phyloP scores from a whole-genome alignment of 345 rosid genomes.

The Ricinus communis region DNA sequence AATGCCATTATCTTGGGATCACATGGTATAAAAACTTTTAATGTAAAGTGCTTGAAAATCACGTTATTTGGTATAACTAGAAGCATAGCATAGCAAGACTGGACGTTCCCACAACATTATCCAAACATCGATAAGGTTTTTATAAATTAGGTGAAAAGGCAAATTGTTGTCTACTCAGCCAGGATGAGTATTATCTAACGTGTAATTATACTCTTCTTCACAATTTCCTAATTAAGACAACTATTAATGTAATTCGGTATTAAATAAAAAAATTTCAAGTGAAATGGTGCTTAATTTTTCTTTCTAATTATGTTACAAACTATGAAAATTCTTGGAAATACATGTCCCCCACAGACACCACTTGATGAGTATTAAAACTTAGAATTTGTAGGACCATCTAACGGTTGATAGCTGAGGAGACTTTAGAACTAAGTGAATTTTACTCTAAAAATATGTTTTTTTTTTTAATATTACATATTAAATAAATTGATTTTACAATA shows the following conservation, averaged over 20 bases:
- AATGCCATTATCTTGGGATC: conserved; percentile 4
- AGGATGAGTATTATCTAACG: conserved; percentile 24
- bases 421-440: conserved; percentile 7
- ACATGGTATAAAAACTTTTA: conserved; percentile 11
- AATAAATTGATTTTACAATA: neutral
- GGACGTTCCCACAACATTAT: conserved; percentile 28
- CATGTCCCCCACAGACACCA: neutral
- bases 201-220: conserved; percentile 4
- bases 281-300: too few relatives aligned
- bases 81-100: too few relatives aligned
- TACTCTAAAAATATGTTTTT: neutral
- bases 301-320: too few relatives aligned
- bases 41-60: conserved; percentile 26
- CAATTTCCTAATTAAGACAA: too few relatives aligned
- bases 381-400: conserved; percentile 16
- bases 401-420: neutral
- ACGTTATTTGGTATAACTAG: conserved; percentile 26
- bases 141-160: conserved; percentile 19
- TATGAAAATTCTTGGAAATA: neutral
- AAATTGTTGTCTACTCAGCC: conserved; percentile 16
- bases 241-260: too few relatives aligned
- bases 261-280: too few relatives aligned
- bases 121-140: conserved; percentile 34
- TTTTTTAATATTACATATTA: neutral
- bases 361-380: neutral